Conservation (phyloP, 495 filamentous ascomycete genomes). For the Podospora pseudocomata region DNA sequence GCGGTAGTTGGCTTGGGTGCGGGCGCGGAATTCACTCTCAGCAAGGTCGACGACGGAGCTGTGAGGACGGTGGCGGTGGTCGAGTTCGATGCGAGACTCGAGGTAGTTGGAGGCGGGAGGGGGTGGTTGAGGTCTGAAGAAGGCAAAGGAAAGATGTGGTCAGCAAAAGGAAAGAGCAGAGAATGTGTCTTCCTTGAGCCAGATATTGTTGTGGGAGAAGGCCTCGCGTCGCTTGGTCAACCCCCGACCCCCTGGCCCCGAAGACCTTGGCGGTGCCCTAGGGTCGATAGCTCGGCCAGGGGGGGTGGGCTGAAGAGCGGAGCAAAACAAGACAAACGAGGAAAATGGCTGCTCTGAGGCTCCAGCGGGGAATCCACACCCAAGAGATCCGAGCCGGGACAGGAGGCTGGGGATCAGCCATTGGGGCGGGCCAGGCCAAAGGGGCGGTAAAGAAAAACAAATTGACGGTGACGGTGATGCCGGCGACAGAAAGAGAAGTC, state of each 20-base stretch:
- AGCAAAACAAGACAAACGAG: constrained; percentile 20
- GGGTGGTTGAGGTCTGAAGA: constrained; percentile 47
- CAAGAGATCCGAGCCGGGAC: neutral
- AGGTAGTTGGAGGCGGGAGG: constrained; percentile 39
- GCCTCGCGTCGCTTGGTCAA: constrained; percentile 31
- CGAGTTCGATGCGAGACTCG: constrained; percentile 62
- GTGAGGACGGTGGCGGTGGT: constrained; percentile 47
- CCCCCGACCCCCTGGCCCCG: constrained; percentile 18
- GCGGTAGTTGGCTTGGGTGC: constrained; percentile 66
- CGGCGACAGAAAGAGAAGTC: constrained; percentile 16
- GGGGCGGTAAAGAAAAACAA: constrained; percentile 3
- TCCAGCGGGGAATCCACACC: neutral
- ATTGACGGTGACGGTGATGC: neutral
- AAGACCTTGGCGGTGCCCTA: constrained; percentile 15
- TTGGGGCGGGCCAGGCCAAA: neutral
- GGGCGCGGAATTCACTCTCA: constrained; percentile 81
- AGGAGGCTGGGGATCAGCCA: constrained; percentile 3
- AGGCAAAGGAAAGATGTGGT: constrained; percentile 33
- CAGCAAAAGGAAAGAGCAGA: constrained; percentile 6
- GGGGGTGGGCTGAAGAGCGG: constrained; percentile 9
- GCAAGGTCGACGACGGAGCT: constrained; percentile 68
- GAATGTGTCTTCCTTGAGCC: constrained; percentile 3
- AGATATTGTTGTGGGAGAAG: constrained; percentile 8
- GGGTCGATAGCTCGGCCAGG: constrained; percentile 11
- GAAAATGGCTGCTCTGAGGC: neutral